phyloP scores from a whole-genome alignment of 352 stramenopile genomes.

The Phytophthora nicotianae region DNA sequence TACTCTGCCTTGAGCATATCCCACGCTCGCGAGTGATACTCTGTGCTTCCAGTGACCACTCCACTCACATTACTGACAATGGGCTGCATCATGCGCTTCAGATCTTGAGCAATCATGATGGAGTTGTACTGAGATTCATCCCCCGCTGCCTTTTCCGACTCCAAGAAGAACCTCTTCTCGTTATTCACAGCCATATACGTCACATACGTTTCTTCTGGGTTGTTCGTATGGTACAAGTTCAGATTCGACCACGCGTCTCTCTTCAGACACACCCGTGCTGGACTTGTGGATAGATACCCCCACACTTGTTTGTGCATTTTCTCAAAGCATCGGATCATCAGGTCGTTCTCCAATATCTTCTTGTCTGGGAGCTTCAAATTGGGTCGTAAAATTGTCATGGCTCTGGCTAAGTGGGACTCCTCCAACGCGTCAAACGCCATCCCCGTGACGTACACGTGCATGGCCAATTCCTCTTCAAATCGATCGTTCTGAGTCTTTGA shows the following conservation, averaged over 20 bases:
- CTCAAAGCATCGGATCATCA: constrained; percentile 77
- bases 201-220: constrained; percentile 69
- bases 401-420: constrained; percentile 71
- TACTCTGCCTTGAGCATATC: constrained; percentile 86
- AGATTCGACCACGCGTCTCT: constrained; percentile 80
- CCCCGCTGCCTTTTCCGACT: constrained; percentile 67
- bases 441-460: constrained; percentile 82
- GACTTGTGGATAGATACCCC: constrained; percentile 67
- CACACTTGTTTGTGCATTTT: constrained; percentile 89
- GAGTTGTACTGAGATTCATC: constrained; percentile 76
- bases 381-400: constrained; percentile 58
- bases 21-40: constrained; percentile 78
- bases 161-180: constrained; percentile 82
- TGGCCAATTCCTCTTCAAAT: constrained; percentile 79
- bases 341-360: constrained; percentile 66
- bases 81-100: constrained; percentile 80
- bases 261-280: constrained; percentile 72
- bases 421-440: constrained; percentile 82
- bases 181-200: constrained; percentile 84
- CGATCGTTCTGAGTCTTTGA: constrained; percentile 72
- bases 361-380: constrained; percentile 73
- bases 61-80: constrained; percentile 75
- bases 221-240: constrained; percentile 79
- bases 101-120: constrained; percentile 83
- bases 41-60: constrained; percentile 76